Evolutionary conservation across 2,329 filamentous ascomycete genomes (phyloP).

Genomic region (Plenodomus tracheiphilus): DNA sequence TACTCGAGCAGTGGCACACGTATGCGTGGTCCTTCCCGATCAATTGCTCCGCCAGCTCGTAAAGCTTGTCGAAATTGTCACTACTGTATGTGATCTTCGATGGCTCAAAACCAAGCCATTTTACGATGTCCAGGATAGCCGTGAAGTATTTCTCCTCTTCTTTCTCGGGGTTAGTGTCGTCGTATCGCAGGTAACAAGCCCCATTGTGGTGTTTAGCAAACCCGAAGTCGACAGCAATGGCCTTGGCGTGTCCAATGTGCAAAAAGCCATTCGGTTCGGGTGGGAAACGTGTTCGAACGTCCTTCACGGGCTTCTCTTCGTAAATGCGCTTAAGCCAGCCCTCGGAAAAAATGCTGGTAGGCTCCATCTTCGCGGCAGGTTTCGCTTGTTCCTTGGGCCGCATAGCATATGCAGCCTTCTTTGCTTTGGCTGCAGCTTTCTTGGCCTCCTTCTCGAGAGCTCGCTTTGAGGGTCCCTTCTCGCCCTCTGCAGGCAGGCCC

Average conservation of each 20-base stretch:
- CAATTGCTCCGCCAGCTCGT: constrained; percentile 84
- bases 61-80: constrained; percentile 86
- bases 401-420: constrained; percentile 49
- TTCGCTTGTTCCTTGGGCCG: constrained; percentile 46
- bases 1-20: constrained; percentile 80
- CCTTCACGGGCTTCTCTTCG: constrained; percentile 52
- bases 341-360: constrained; percentile 50
- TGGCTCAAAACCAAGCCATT: constrained; percentile 85
- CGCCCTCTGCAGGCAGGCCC: constrained; percentile 28
- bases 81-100: constrained; percentile 81
- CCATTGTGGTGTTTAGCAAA: constrained; percentile 86
- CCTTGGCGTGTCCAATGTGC: constrained; percentile 93
- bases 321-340: constrained; percentile 56
- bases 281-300: constrained; percentile 55
- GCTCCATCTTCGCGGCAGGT: constrained; percentile 29
- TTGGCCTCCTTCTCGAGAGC: constrained; percentile 55
- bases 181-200: constrained; percentile 76
- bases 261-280: constrained; percentile 84
- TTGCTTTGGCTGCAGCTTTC: constrained; percentile 51
- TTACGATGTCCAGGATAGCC: constrained; percentile 85
- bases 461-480: constrained; percentile 51
- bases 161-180: constrained; percentile 93
- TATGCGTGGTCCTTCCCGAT: constrained; percentile 72
- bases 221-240: constrained; percentile 94
- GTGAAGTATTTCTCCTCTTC: constrained; percentile 89